phyloP scores from a whole-genome alignment of 1,139 yeast species.

The Kodamaea derodonti region DNA sequence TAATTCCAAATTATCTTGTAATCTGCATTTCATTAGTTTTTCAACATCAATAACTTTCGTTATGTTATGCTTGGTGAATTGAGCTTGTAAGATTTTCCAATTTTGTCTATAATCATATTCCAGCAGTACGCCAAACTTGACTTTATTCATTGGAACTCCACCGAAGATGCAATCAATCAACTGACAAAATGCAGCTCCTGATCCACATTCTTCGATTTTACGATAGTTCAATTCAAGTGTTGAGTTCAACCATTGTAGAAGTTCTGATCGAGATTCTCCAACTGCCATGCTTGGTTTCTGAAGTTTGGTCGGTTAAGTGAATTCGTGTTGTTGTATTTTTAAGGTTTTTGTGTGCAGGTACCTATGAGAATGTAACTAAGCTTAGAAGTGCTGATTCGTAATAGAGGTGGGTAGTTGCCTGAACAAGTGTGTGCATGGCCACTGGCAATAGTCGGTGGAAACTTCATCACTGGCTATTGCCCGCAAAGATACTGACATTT shows the following conservation, averaged over 20 bases:
- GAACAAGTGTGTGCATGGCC: no score
- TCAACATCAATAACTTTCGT: constrained; percentile 80
- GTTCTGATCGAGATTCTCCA: constrained; percentile 79
- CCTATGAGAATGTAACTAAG: no score
- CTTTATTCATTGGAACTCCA: constrained; percentile 75
- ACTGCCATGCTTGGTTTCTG: constrained; percentile 21
- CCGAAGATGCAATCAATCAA: constrained; percentile 80
- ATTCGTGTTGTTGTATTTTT: constrained; percentile 4
- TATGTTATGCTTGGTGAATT: constrained; percentile 66
- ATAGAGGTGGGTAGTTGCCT: no score
- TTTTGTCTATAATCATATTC: constrained; percentile 80
- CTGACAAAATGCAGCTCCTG: constrained; percentile 94
- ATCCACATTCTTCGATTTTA: constrained; percentile 91
- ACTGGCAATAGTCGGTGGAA: no score
- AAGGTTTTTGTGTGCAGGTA: constrained; percentile 1
- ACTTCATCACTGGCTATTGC: no score
- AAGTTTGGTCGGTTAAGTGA: constrained; percentile 5
- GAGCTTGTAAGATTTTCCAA: constrained; percentile 79
- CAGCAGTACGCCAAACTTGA: constrained; percentile 57
- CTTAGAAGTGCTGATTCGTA: no score
- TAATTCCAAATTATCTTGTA: constrained; percentile 92
- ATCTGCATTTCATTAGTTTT: constrained; percentile 74
- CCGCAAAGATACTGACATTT: no score
- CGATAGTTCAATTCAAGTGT: constrained; percentile 61
- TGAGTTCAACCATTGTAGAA: constrained; percentile 79